A percentile compares a stretch with the other conserved stretches of the same genome.
Evolutionary conservation across 1,284 basidiomycete genomes (phyloP).

Genomic region (Cutaneotrichosporon daszewskae): DNA sequence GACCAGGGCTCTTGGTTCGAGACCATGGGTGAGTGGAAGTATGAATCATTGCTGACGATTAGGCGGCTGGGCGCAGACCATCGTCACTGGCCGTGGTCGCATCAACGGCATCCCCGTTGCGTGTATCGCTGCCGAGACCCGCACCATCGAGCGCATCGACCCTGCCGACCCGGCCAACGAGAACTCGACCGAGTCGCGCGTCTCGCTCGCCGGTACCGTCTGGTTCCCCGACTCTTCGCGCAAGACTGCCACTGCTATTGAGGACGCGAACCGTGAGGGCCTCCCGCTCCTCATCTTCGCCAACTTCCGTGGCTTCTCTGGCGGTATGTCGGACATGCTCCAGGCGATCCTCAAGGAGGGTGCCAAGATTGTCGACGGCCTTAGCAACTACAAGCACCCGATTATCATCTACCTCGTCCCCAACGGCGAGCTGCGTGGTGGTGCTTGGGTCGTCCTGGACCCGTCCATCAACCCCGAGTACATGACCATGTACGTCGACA

Average conservation of each 20-base stretch:
- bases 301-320: slow-evolving; percentile 99
- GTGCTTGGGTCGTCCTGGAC: slow-evolving; percentile 98
- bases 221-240: slow-evolving; percentile 99
- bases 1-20: slow-evolving; percentile 81
- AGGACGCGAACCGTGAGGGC: slow-evolving; percentile 96
- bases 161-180: slow-evolving; percentile 99
- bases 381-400: slow-evolving; percentile 96
- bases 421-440: slow-evolving; percentile 96
- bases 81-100: slow-evolving; percentile 85
- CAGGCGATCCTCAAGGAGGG: slow-evolving; percentile 92
- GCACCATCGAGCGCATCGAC: slow-evolving; percentile 92
- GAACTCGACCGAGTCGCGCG: slow-evolving; percentile 91
- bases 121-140: slow-evolving; percentile 84
- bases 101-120: slow-evolving; percentile 96
- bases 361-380: slow-evolving; percentile 95
- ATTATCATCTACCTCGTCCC: slow-evolving; percentile 98
- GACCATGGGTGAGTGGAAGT: slow-evolving; percentile 40
- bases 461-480: slow-evolving; percentile 92
- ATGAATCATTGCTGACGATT: no score
- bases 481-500: slow-evolving; percentile 99
- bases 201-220: slow-evolving; percentile 98
- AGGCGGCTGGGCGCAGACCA: slow-evolving; percentile 98
- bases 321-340: slow-evolving; percentile 63
- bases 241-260: slow-evolving; percentile 99
- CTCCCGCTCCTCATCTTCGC: slow-evolving; percentile 97